Percentiles rank a stretch among this genome's conserved stretches.
These are phyloP conservation scores for Psidium guajava DNA, from an alignment of 345 rosid genomes.

Conservation along the genomic window DNA sequence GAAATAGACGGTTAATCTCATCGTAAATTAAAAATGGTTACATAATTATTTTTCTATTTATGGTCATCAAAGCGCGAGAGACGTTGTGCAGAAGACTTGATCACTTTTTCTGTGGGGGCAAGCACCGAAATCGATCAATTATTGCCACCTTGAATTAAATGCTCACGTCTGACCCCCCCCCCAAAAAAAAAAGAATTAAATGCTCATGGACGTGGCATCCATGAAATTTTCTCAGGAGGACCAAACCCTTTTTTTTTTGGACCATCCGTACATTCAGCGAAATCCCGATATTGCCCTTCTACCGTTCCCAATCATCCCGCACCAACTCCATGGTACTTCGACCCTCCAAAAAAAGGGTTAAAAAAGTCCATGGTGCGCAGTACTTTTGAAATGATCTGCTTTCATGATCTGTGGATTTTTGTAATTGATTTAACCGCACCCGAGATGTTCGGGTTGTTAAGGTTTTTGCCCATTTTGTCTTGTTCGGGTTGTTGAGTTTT, in stretches of 20 bases:
- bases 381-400: not conserved
- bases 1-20: too few species aligned
- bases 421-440: not conserved
- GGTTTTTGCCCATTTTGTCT: not conserved
- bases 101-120: not conserved
- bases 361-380: too few species aligned
- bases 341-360: too few species aligned
- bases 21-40: too few species aligned
- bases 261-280: not conserved
- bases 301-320: not conserved
- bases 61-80: too few species aligned
- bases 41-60: too few species aligned
- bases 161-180: not conserved
- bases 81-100: too few species aligned
- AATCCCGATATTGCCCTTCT: not conserved
- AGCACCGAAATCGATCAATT: not conserved
- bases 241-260: not conserved
- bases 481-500: not conserved
- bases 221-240: not conserved
- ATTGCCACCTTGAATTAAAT: not conserved
- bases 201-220: not conserved
- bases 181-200: too few species aligned
- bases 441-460: not conserved
- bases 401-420: not conserved
- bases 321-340: too few species aligned